These are phyloP conservation scores for Tylopilus sp. DNA, from an alignment of 768 basidiomycete species.

Conservation along the genomic window DNA sequence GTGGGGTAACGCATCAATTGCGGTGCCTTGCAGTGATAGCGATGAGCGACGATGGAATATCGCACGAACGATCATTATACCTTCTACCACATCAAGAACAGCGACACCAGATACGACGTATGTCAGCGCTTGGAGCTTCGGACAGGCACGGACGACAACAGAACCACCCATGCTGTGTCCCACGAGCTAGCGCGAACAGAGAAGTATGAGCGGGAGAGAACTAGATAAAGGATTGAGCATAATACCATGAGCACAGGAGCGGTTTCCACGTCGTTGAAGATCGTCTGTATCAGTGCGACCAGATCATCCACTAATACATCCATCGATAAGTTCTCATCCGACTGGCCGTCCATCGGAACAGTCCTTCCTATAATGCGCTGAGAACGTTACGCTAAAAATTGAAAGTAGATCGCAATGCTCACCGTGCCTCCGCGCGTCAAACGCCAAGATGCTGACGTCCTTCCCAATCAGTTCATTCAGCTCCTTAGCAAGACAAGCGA, in stretches of 20 bases:
- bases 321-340: constrained; percentile 52
- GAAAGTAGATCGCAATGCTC: constrained; percentile 20
- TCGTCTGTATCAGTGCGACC: constrained; percentile 56
- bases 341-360: constrained; percentile 15
- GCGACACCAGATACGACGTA: constrained; percentile 75
- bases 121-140: constrained; percentile 59
- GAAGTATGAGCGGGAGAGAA: background rate
- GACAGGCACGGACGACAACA: constrained; percentile 71
- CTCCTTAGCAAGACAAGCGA: constrained; percentile 88
- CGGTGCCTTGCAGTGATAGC: constrained; percentile 57
- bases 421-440: constrained; percentile 91
- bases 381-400: no score
- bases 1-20: constrained; percentile 86
- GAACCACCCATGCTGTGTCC: constrained; percentile 98
- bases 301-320: constrained; percentile 72
- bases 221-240: background rate
- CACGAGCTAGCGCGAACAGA: constrained; percentile 52
- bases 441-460: constrained; percentile 75
- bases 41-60: background rate
- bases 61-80: constrained; percentile 34
- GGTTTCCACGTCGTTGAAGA: constrained; percentile 61
- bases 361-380: constrained; percentile 28
- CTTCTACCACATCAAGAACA: constrained; percentile 89
- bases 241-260: constrained; percentile 74
- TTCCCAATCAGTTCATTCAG: constrained; percentile 55